Evolutionary conservation across 345 rosid genomes (phyloP).

Genomic region (Raphanus raphanistrum): DNA sequence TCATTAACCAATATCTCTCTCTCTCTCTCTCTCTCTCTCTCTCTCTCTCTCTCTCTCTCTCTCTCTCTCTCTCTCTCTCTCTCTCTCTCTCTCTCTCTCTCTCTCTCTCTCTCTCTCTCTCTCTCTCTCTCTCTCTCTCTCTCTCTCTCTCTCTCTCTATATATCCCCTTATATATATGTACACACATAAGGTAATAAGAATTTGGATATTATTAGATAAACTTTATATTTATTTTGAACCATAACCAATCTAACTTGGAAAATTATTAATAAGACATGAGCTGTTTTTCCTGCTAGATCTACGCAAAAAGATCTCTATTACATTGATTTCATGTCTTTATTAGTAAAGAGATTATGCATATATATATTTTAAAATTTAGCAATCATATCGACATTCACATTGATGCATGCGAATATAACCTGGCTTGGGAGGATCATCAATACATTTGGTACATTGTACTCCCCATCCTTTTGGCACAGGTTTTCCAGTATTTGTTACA

Average conservation of each 20-base stretch:
- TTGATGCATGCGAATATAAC: not conserved
- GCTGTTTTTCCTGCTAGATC: not conserved
- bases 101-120: no score
- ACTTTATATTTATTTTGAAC: not conserved
- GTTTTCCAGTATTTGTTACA: not conserved
- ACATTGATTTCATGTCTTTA: not conserved
- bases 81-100: no score
- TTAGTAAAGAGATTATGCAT: not conserved
- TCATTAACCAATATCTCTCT: not conserved
- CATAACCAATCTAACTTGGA: not conserved
- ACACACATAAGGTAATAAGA: not conserved
- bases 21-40: no score
- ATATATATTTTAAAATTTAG: not conserved
- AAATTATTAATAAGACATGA: not conserved
- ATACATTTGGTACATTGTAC: not conserved
- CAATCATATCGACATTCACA: not conserved
- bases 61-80: no score
- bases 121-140: no score
- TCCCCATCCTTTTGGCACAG: not conserved
- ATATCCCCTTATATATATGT: no score
- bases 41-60: no score
- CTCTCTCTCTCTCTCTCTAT: no score
- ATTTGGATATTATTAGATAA: not conserved
- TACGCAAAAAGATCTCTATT: not conserved
- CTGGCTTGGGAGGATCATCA: not conserved